Evolutionary conservation across 306 rosid species (phyloP).

Genomic region (Sechiopsis laciniata): DNA sequence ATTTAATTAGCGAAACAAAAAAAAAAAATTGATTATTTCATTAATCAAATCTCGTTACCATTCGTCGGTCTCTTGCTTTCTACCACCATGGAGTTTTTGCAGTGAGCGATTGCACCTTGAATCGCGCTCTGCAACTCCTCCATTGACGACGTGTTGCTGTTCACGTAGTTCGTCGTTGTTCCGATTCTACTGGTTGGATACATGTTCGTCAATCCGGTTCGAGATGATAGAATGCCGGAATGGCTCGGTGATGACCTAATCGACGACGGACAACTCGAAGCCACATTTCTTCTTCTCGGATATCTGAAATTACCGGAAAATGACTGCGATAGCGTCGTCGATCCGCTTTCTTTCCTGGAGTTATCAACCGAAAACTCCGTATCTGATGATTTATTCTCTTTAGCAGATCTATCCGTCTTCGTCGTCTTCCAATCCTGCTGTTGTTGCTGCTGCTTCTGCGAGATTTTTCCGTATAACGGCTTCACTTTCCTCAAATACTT

Average conservation of each 20-base stretch:
- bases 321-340: constrained; percentile 48
- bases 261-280: constrained; percentile 91
- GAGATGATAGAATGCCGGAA: constrained; percentile 55
- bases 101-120: constrained; percentile 95
- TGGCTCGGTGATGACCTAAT: constrained; percentile 82
- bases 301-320: constrained; percentile 74
- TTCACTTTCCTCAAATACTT: constrained; percentile 81
- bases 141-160: constrained; percentile 56
- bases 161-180: constrained; percentile 11
- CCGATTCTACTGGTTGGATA: constrained; percentile 2
- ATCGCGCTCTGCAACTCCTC: constrained; percentile 96
- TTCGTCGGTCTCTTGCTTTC: neutral
- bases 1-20: neutral
- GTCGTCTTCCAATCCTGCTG: constrained; percentile 23
- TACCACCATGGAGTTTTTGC: constrained; percentile 44
- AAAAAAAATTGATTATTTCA: constrained; percentile 1
- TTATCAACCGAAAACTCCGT: neutral
- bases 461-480: constrained; percentile 54
- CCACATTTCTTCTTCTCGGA: constrained; percentile 50
- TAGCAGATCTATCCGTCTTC: constrained; percentile 37
- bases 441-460: constrained; percentile 20
- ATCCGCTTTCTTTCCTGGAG: constrained; percentile 24
- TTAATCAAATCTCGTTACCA: constrained; percentile 20
- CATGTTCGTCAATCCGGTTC: constrained; percentile 24
- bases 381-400: constrained; percentile 10